Evolutionary conservation across 306 rosid genomes (phyloP).

Genomic region (Cucumis melo): DNA sequence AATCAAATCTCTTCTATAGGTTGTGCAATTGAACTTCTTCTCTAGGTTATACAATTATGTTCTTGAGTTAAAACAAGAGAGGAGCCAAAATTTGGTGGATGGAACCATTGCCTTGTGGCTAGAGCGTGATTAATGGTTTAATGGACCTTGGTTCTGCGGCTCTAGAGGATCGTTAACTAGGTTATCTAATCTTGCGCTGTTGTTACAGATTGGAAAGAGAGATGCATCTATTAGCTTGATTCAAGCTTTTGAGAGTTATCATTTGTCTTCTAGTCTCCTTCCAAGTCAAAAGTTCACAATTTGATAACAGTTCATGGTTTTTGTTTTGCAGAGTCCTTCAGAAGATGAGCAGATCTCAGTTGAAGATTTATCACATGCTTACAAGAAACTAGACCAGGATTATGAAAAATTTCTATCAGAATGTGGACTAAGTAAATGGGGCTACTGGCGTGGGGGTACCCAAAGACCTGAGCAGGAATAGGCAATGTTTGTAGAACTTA

Average conservation of each 20-base stretch:
- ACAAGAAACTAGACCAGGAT: constrained; percentile 22
- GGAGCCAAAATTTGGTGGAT: too few species aligned
- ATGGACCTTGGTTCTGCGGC: too few species aligned
- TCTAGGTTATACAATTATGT: too few species aligned
- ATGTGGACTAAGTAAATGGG: constrained; percentile 24
- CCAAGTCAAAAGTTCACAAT: neutral
- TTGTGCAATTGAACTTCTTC: too few species aligned
- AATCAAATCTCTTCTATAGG: too few species aligned
- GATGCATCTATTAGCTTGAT: neutral
- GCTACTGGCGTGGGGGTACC: constrained; percentile 25
- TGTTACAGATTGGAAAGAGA: neutral
- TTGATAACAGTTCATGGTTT: neutral
- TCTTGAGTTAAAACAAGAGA: too few species aligned
- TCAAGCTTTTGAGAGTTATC: neutral
- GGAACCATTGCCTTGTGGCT: too few species aligned
- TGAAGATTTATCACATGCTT: constrained; percentile 14
- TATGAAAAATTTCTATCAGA: constrained; percentile 21
- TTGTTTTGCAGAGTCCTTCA: constrained; percentile 11
- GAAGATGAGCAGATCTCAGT: constrained; percentile 11
- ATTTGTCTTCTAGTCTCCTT: neutral
- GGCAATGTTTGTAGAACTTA: neutral
- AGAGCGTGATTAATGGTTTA: too few species aligned
- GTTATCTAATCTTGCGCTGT: neutral
- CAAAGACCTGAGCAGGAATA: constrained; percentile 3
- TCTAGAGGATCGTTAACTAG: too few species aligned